These are phyloP conservation scores for Salix viminalis DNA, from an alignment of 345 rosid species.

Conservation along the genomic window DNA sequence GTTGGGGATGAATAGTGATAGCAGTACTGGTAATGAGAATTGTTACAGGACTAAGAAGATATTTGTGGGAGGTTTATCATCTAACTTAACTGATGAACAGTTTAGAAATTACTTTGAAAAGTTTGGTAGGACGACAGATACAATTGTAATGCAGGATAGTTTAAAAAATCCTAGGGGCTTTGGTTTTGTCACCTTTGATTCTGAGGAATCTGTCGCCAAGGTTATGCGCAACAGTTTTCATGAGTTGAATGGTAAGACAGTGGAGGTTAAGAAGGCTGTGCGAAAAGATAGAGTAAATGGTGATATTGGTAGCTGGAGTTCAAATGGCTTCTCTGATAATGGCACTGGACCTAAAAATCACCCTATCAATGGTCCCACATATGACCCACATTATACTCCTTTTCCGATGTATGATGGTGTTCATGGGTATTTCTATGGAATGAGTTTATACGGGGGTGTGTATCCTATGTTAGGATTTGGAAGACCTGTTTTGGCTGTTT, in stretches of 20 bases:
- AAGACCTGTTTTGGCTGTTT: conserved; percentile 24
- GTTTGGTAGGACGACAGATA: conserved; percentile 71
- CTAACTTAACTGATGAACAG: conserved; percentile 56
- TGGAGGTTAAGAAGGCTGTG: conserved; percentile 81
- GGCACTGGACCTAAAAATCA: conserved; percentile 25
- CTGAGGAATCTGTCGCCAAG: conserved; percentile 60
- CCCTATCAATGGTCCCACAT: conserved; percentile 28
- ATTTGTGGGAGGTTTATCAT: conserved; percentile 78
- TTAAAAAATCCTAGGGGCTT: conserved; percentile 73
- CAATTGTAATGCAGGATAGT: conserved; percentile 79
- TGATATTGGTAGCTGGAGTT: conserved; percentile 7
- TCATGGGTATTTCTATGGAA: conserved; percentile 35
- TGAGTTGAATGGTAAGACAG: conserved; percentile 57
- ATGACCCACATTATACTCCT: conserved; percentile 30
- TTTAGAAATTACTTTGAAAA: conserved; percentile 69
- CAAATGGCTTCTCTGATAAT: conserved; percentile 7
- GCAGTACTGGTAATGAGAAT: conserved; percentile 10
- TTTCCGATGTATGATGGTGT: conserved; percentile 25
- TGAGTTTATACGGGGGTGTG: conserved; percentile 29
- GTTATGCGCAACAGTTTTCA: conserved; percentile 57
- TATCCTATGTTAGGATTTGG: conserved; percentile 35
- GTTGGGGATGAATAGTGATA: conserved; percentile 14
- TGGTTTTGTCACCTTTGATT: conserved; percentile 75
- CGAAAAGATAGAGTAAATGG: conserved; percentile 62
- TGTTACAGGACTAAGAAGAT: conserved; percentile 53